phyloP scores from a whole-genome alignment of 1,284 basidiomycete genomes.

The Papiliotrema laurentii region DNA sequence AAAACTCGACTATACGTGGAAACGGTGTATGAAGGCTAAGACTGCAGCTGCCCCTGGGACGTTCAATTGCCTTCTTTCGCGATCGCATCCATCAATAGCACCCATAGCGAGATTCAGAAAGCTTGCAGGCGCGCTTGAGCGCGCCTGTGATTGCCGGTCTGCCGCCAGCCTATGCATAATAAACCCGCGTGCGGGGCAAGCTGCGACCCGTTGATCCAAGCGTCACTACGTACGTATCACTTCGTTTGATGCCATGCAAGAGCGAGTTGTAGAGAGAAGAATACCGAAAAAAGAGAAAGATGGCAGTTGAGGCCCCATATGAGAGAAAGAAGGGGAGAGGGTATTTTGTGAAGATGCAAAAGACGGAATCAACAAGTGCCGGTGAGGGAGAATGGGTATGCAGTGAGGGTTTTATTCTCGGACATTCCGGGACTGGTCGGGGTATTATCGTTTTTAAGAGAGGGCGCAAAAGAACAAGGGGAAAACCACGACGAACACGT shows the following conservation, averaged over 20 bases:
- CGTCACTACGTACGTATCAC: neutral
- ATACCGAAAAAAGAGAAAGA: slow-evolving; percentile 6
- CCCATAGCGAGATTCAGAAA: no score
- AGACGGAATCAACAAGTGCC: neutral
- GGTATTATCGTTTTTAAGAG: no score
- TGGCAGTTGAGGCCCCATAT: slow-evolving; percentile 28
- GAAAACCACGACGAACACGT: neutral
- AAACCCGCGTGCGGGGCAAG: neutral
- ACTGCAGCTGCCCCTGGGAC: no score
- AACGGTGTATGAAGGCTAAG: no score
- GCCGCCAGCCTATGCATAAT: slow-evolving; percentile 2
- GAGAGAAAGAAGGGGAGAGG: slow-evolving; percentile 7
- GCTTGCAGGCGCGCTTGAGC: no score
- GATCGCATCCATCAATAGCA: no score
- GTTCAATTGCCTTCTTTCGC: no score
- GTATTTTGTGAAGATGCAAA: neutral
- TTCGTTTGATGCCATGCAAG: slow-evolving; percentile 2
- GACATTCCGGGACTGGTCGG: slow-evolving; percentile 16
- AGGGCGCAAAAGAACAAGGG: no score
- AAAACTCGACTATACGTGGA: no score
- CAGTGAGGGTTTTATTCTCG: slow-evolving; percentile 17
- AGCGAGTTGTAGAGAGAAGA: slow-evolving; percentile 2
- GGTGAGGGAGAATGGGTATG: slow-evolving; percentile 7
- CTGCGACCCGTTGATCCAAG: slow-evolving; percentile 11
- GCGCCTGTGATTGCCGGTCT: no score